Percentiles rank a stretch among this genome's conserved stretches.
Evolutionary conservation across 73 alveolate genomes (phyloP).

Genomic region (Effrenium voratum): DNA sequence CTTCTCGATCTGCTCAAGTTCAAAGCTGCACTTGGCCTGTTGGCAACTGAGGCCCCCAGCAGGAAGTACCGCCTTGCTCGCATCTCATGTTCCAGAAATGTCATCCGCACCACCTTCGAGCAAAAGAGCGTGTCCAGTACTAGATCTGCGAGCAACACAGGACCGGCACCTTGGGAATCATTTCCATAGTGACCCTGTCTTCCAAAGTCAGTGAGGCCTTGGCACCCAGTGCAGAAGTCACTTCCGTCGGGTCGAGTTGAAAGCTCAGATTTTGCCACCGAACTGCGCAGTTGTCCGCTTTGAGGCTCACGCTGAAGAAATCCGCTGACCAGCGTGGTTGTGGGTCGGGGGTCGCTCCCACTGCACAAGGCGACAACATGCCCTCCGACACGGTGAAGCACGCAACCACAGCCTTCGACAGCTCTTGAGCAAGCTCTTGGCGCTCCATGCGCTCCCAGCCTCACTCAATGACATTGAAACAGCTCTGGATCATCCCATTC

Average conservation of each 20-base stretch:
- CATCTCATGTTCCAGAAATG: conserved; percentile 71
- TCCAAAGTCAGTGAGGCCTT: conserved; percentile 71
- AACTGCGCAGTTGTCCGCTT: too few species aligned
- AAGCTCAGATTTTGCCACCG: too few species aligned
- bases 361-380: conserved; percentile 2
- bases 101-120: conserved; percentile 45
- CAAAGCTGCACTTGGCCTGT: neutral
- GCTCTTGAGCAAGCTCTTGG: conserved; percentile 80
- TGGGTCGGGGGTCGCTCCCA: conserved; percentile 84
- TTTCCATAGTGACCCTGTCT: conserved; percentile 46
- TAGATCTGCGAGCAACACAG: neutral
- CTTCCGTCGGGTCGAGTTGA: too few species aligned
- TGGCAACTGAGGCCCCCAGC: neutral
- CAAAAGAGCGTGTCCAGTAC: neutral
- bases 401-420: conserved; percentile 40
- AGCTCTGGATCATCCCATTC: neutral
- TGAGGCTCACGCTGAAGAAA: conserved; percentile 22
- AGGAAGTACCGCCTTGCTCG: conserved; percentile 85
- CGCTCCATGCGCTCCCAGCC: conserved; percentile 92
- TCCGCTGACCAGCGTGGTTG: conserved; percentile 51
- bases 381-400: neutral
- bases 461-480: neutral
- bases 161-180: conserved; percentile 38
- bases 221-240: too few species aligned
- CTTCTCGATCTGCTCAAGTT: neutral